Base-by-base conservation (phyloP, 78 protist species). In the Trichosphaerium sp. region DNA sequence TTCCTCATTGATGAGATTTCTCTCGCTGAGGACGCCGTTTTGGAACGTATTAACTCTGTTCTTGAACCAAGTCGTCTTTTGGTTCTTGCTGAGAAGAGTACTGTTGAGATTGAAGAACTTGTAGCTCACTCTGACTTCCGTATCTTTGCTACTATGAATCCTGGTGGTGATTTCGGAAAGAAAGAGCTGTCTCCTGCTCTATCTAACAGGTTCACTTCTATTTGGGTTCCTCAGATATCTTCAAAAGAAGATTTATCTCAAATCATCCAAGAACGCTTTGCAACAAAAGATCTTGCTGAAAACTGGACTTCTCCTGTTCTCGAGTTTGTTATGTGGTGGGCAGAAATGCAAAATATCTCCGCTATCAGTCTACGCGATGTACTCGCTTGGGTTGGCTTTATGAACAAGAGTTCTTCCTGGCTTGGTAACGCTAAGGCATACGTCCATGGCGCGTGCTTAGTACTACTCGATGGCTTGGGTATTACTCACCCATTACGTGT, bases 131-230 rank as follows among this genome's bases (percentile, higher is more conserved):
- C 67, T 11, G 6, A 10, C n/a, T 97, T 98, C 67, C 55, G 90
- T n/a, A 48, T 98, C 1, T 10, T 94, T 38, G 99, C 99, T 25
- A 96, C 99, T 15, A 95, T 96, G 99, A 96, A 97, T 62, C 99
- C 99, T 0, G 96, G 97, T 25, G 99, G 99, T 10, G 99, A 97
- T 61, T 96, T 87, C 64, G 99, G 99, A 38, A 98, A 98, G 82
- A 88, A 85, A 58, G 99, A 98, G 75, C 83, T 98, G 23, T 88
- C 96, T 0, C 99, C 99, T 0, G 99, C 99, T 21, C 89, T 98
- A 51, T 75, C 99, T 49, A 95, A 88, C 65, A 87, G 99, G 43
- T 85, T 90, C 75, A 76, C 91, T 0, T 70, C 65, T 57, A 57
- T 96, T 18, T 96, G 98, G 98, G 94, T 85, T 2, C 92, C 97